These are phyloP conservation scores for Botrytis medusae DNA, from an alignment of 2,329 filamentous ascomycete genomes.

Conservation along the genomic window DNA sequence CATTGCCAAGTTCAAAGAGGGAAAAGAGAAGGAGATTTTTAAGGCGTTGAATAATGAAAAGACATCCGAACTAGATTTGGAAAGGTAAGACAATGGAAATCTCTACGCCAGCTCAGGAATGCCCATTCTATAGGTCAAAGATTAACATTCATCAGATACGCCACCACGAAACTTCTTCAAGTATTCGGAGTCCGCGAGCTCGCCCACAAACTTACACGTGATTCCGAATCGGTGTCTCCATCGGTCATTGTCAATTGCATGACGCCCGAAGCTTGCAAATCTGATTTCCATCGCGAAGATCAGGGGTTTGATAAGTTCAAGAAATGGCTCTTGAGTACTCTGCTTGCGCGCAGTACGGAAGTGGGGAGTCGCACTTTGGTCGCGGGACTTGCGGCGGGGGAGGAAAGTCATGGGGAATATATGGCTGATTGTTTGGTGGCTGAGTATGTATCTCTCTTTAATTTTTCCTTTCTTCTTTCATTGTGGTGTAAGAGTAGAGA, in stretches of 20 bases:
- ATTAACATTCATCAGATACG: constrained; percentile 19
- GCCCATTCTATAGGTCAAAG: background rate
- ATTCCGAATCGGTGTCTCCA: background rate
- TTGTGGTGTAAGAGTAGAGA: accelerated
- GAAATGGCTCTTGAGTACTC: background rate
- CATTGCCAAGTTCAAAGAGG: constrained; percentile 30
- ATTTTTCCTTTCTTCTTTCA: accelerated
- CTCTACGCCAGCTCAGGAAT: background rate
- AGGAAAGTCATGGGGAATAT: constrained; percentile 12
- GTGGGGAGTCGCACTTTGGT: background rate
- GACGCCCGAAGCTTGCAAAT: constrained; percentile 21
- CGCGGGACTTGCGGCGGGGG: background rate
- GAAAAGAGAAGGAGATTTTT: constrained; percentile 30
- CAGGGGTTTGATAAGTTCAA: background rate
- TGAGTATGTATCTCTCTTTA: background rate
- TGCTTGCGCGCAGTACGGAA: constrained; percentile 7
- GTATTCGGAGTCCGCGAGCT: constrained; percentile 6
- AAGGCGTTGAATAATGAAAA: constrained; percentile 27
- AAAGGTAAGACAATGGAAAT: background rate
- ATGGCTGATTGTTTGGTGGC: constrained; percentile 7
- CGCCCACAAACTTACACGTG: background rate
- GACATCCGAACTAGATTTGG: constrained; percentile 15
- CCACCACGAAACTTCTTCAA: constrained; percentile 19
- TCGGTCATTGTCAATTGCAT: constrained; percentile 18
- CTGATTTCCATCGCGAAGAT: constrained; percentile 3